Percentiles rank a stretch among this genome's conserved stretches.
Conservation (phyloP, 2,329 filamentous ascomycete species). For the Ophiostoma ulmi region DNA sequence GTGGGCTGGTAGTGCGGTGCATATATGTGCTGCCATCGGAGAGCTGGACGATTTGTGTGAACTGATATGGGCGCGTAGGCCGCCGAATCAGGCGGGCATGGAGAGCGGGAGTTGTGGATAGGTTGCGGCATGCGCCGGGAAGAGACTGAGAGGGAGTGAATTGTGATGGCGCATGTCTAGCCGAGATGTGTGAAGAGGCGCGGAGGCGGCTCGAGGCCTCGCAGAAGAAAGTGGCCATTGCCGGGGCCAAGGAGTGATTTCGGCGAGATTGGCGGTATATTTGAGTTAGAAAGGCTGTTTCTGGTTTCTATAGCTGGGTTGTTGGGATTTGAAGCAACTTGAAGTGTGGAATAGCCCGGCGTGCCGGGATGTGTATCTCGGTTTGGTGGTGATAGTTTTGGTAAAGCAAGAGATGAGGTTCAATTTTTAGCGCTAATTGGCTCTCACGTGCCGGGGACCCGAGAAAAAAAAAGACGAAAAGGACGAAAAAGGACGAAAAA, state of each 20-base stretch:
- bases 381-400: slow-evolving; percentile 6
- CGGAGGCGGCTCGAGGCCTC: slow-evolving; percentile 17
- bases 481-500: neutral
- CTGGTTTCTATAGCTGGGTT: neutral
- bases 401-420: slow-evolving; percentile 8
- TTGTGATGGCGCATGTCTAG: slow-evolving; percentile 12
- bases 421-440: slow-evolving; percentile 13
- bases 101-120: slow-evolving; percentile 44
- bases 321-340: neutral
- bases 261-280: neutral
- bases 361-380: neutral
- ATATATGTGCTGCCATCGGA: slow-evolving; percentile 85
- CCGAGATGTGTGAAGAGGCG: slow-evolving; percentile 5
- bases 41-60: slow-evolving; percentile 93
- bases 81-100: slow-evolving; percentile 81
- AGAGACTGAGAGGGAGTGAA: neutral
- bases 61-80: slow-evolving; percentile 88
- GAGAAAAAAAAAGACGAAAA: slow-evolving; percentile 1
- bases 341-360: neutral
- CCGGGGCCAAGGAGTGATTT: neutral
- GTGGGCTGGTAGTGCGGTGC: slow-evolving; percentile 69
- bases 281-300: neutral
- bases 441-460: slow-evolving; percentile 6
- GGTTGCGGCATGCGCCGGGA: slow-evolving; percentile 7
- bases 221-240: slow-evolving; percentile 17